Evolutionary conservation across 2,329 filamentous ascomycete genomes (phyloP).

Genomic region (Colletotrichum tropicale): DNA sequence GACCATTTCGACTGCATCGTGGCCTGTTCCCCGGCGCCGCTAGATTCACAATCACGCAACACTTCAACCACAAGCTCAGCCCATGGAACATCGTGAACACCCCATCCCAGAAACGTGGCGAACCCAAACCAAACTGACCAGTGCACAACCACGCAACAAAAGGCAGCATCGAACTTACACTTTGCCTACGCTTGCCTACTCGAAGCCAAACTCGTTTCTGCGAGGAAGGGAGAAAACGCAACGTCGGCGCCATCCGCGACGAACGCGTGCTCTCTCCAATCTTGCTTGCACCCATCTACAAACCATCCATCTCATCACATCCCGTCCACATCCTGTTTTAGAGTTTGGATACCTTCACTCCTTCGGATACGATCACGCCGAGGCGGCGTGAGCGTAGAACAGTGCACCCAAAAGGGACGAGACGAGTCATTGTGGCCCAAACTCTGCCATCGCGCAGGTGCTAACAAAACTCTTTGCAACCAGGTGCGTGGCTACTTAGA

Average conservation of each 20-base stretch:
- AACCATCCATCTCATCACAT: not conserved
- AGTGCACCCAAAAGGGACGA: not conserved
- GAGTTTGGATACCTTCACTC: conserved; percentile 16
- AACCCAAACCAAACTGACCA: not conserved
- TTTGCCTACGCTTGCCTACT: not conserved
- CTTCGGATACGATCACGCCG: conserved; percentile 18
- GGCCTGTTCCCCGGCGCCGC: not conserved
- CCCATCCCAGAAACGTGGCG: not conserved
- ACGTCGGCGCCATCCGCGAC: conserved; percentile 13
- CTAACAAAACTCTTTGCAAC: not conserved
- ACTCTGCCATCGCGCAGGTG: not conserved
- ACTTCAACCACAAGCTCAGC: not conserved
- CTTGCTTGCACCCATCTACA: not conserved
- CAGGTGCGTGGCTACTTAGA: not conserved
- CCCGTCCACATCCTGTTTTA: not conserved
- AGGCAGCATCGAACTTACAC: not conserved
- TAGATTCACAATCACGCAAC: not conserved
- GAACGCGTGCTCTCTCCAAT: conserved; percentile 8
- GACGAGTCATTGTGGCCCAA: conserved; percentile 14
- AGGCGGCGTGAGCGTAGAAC: conserved; percentile 13
- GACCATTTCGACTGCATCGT: not conserved
- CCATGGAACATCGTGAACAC: not conserved
- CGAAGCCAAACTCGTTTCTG: not conserved
- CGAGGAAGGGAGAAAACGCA: not conserved
- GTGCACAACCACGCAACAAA: not conserved